Base-by-base conservation (phyloP, 495 filamentous ascomycete species). In the Staphylotrichum tortipilum region DNA sequence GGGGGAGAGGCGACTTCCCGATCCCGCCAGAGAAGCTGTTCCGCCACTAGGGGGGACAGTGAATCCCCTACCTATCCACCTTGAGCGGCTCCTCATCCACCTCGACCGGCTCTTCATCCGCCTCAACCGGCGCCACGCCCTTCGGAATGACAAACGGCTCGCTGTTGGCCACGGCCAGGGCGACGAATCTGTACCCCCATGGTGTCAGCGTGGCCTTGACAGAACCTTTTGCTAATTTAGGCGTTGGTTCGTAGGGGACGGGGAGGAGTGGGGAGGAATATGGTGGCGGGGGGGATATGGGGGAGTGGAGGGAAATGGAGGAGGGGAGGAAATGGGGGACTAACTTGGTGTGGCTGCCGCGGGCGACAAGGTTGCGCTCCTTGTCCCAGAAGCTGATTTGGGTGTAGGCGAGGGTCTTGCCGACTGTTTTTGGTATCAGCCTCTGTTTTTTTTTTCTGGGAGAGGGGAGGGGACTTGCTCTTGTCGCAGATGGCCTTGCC, bases 271-370 rank as follows among this genome's bases (percentile, higher is more conserved):
- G 14, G 49, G 23, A 56, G 49, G 19, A 49, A 56, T 41, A 5
- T 28, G 26, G 10, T 28, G 6, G 6, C 2, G 26, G 26, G 26
- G 6, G 26, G 6, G 26, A n/a, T n/a, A n/a, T n/a, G 22, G 46
- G 33, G 7, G 54, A 49, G 36, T 45, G 33, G 14, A 48, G 23
- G 52, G 49, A 21, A 49, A 56, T 41, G 6, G 6, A 10, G 10
- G 26, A 10, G 26, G 6, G 26, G 6, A 10, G 41, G n/a, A 17
- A 26, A 7, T 2, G 10, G 11, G 7, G 17, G 4, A 71, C 80
- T 63, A 61, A 94, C 88, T 98, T 98, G 8, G 92, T 97, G 71
- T 98, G 92, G 57, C 91, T 96, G 19, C 92, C 92, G 51, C 90
- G 71, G 3, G 92, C 92, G 31, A 90, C 78, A 21, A 95, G 55